Base-by-base conservation (phyloP, 2,329 filamentous ascomycete genomes). In the Venturia aucupariae region DNA sequence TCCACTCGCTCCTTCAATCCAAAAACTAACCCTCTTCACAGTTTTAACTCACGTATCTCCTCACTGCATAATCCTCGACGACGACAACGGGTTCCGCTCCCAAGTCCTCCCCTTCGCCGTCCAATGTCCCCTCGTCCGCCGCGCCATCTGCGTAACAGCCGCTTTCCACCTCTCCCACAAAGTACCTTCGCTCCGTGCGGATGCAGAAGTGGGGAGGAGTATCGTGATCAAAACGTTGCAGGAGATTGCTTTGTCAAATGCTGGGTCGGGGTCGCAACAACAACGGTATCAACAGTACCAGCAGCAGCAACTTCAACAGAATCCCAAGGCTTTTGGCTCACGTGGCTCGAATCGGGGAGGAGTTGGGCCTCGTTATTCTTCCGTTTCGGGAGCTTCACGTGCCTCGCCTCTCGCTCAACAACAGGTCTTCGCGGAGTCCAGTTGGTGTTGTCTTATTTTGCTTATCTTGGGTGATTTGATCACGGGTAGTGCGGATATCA, bases 401-500 rank as follows among this genome's bases (percentile, higher is more conserved):
- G 11, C 11, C 11, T 51, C 46, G 22, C 46, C 46, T 27, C 1
- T 13, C 13, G 46, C 7, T 3, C 46, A 51, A 15, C 46, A 57
- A 19, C 27, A 35, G 3, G 30, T 57, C n/a, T 57, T 32, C 15
- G 39, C 60, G 1, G 39, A 46, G 19, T 30, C 67, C 70, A 76
- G 73, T 2, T 71, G 75, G 67, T 74, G 75, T 0, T 77, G 75
- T 0, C 68, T 78, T 13, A 66, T 78, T 1, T 72, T 78, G 0
- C 69, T 78, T 0, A 67, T 78, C 0, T 75, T 78, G 0, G 76
- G 76, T 0, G 76, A 78, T 17, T 77, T 76, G 0, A 76, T 78
- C 7, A 78, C 76, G 0, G 76, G 75, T 0, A 74, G 75, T 3
- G 70, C 70, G 24, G 76, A 78, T 62, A 62, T 62, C 19, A 38